Conservation (phyloP, 768 basidiomycete genomes). For the Termitomyces sp. region DNA sequence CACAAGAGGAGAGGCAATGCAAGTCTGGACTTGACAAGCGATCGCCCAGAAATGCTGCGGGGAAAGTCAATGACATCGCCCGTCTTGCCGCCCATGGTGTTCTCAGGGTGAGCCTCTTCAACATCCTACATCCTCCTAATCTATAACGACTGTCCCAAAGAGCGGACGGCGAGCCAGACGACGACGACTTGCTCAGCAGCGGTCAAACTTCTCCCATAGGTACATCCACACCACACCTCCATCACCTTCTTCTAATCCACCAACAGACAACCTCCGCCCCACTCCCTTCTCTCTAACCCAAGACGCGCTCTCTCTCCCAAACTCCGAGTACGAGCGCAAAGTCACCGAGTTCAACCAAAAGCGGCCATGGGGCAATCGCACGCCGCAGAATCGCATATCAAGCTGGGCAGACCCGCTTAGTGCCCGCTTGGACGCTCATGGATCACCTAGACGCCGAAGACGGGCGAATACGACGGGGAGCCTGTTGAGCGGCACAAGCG, state of each 20-base stretch:
- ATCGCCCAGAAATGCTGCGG: slow-evolving; percentile 9
- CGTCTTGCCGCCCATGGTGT: slow-evolving; percentile 28
- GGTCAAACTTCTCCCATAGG: slow-evolving; percentile 74
- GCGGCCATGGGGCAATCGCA: slow-evolving; percentile 32
- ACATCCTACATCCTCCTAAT: background rate
- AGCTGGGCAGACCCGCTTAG: slow-evolving; percentile 57
- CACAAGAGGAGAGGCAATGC: slow-evolving; percentile 22
- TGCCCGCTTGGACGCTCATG: slow-evolving; percentile 32
- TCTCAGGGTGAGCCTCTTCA: slow-evolving; percentile 22
- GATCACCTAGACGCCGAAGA: slow-evolving; percentile 2
- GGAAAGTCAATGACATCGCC: slow-evolving; percentile 26
- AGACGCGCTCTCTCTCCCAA: slow-evolving; percentile 17
- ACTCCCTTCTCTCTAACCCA: slow-evolving; percentile 21
- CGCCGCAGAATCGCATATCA: slow-evolving; percentile 40
- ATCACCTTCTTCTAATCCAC: background rate
- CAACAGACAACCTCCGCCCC: slow-evolving; percentile 17
- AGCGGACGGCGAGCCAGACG: slow-evolving; percentile 30
- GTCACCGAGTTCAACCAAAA: slow-evolving; percentile 38
- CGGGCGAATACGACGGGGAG: slow-evolving; percentile 8
- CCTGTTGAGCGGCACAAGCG: slow-evolving; percentile 6
- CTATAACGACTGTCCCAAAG: background rate
- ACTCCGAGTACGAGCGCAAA: slow-evolving; percentile 32
- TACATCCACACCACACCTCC: slow-evolving; percentile 26
- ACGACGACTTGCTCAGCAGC: slow-evolving; percentile 73
- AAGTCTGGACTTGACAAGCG: slow-evolving; percentile 17